Evolutionary conservation across 306 rosid genomes (phyloP).

Genomic region (Quercus glauca): DNA sequence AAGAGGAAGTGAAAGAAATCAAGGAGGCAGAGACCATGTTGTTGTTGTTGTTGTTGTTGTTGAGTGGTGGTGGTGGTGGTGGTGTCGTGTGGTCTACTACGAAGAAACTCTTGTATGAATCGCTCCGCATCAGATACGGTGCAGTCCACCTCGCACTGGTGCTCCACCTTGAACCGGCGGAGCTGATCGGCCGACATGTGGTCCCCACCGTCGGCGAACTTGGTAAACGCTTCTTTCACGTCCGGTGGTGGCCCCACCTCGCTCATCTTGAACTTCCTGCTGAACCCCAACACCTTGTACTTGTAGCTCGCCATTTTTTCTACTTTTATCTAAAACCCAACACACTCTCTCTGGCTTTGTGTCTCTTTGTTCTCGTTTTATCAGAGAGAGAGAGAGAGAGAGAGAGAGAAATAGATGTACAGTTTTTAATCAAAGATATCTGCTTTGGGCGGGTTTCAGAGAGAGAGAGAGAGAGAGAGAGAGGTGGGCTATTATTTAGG

Average conservation of each 20-base stretch:
- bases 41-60: too few relatives aligned
- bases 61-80: not conserved
- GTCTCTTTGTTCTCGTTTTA: not conserved
- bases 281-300: conserved; percentile 71
- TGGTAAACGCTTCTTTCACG: conserved; percentile 46
- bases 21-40: conserved; percentile 35
- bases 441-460: too few relatives aligned
- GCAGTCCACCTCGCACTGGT: conserved; percentile 47
- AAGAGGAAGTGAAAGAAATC: conserved; percentile 62
- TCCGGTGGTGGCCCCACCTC: conserved; percentile 65
- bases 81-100: not conserved
- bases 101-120: conserved; percentile 29
- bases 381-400: not conserved
- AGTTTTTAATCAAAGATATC: not conserved
- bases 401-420: not conserved
- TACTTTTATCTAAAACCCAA: not conserved
- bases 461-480: not conserved
- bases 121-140: conserved; percentile 33
- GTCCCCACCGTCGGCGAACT: conserved; percentile 33
- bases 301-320: conserved; percentile 19
- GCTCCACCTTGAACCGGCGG: conserved; percentile 41
- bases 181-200: conserved; percentile 56
- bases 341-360: not conserved
- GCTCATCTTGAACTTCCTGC: conserved; percentile 56
- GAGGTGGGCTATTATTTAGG: not conserved